Conservation (phyloP, 2,329 filamentous ascomycete species). For the Blastomyces gilchristii region DNA sequence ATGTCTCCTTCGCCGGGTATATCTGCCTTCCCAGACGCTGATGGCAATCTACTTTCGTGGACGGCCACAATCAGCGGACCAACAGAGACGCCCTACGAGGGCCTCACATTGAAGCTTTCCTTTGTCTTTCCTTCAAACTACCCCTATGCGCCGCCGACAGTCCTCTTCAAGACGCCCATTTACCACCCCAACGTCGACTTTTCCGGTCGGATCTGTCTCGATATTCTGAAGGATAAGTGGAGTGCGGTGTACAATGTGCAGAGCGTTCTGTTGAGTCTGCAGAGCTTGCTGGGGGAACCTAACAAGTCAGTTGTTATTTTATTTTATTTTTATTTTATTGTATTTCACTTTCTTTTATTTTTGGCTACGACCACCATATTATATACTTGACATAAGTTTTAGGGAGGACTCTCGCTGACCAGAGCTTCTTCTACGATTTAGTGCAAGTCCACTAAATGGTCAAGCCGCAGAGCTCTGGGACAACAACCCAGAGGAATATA, state of each 20-base stretch:
- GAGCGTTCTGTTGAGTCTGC: slow-evolving; percentile 82
- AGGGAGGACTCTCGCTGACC: background rate
- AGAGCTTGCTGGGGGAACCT: slow-evolving; percentile 89
- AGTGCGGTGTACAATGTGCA: slow-evolving; percentile 95
- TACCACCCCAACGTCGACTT: slow-evolving; percentile 99
- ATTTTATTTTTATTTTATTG: background rate
- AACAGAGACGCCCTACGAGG: slow-evolving; percentile 79
- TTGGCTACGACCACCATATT: background rate
- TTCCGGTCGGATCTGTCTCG: slow-evolving; percentile 88
- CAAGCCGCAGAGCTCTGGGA: slow-evolving; percentile 97
- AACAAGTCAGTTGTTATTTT: slow-evolving; percentile 68
- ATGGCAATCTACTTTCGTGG: slow-evolving; percentile 87
- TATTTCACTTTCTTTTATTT: no score
- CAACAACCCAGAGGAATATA: slow-evolving; percentile 74
- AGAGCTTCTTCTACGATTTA: slow-evolving; percentile 29
- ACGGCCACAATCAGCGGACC: slow-evolving; percentile 89
- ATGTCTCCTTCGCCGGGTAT: slow-evolving; percentile 85
- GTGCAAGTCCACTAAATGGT: slow-evolving; percentile 86
- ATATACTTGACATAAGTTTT: background rate
- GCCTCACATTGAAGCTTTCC: slow-evolving; percentile 80
- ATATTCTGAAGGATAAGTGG: slow-evolving; percentile 99
- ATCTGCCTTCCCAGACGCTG: slow-evolving; percentile 84
- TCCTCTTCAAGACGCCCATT: slow-evolving; percentile 96
- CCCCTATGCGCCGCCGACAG: slow-evolving; percentile 79
- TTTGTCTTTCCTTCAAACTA: slow-evolving; percentile 89